Conservation (phyloP, 257 asterid species). For the Fraxinus anomala region DNA sequence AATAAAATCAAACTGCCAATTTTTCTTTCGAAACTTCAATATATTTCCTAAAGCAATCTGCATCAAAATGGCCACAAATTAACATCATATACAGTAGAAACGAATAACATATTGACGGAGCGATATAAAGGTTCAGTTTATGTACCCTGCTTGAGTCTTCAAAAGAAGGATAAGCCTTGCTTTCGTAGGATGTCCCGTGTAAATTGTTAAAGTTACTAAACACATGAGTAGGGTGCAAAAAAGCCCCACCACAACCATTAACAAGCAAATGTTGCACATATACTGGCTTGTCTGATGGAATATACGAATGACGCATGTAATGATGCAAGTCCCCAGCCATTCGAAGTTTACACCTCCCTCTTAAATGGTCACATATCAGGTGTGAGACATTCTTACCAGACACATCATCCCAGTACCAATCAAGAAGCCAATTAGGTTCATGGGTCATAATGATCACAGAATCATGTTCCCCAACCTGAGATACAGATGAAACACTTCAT, state of each 20-base stretch:
- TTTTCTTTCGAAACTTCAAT: slow-evolving; percentile 95
- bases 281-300: slow-evolving; percentile 78
- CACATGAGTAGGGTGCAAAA: slow-evolving; percentile 98
- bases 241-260: slow-evolving; percentile 99
- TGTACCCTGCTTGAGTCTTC: slow-evolving; percentile 98
- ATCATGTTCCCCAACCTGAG: slow-evolving; percentile 76
- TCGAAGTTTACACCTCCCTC: slow-evolving; percentile 86
- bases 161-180: slow-evolving; percentile 89
- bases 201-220: slow-evolving; percentile 66
- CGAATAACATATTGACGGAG: slow-evolving; percentile 16
- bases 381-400: slow-evolving; percentile 79
- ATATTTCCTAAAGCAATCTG: slow-evolving; percentile 99
- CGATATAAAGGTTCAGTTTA: slow-evolving; percentile 8
- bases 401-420: slow-evolving; percentile 81
- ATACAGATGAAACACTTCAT: background rate
- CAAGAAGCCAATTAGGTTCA: slow-evolving; percentile 96
- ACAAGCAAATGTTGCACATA: slow-evolving; percentile 88
- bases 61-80: slow-evolving; percentile 23
- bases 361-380: slow-evolving; percentile 79
- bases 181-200: slow-evolving; percentile 68
- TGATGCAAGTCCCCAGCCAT: slow-evolving; percentile 98
- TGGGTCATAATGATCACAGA: slow-evolving; percentile 97
- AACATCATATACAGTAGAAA: slow-evolving; percentile 18
- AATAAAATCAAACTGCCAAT: slow-evolving; percentile 96
- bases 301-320: slow-evolving; percentile 91